phyloP scores from a whole-genome alignment of 164 flowering plant genomes.

The Stephania japonica region DNA sequence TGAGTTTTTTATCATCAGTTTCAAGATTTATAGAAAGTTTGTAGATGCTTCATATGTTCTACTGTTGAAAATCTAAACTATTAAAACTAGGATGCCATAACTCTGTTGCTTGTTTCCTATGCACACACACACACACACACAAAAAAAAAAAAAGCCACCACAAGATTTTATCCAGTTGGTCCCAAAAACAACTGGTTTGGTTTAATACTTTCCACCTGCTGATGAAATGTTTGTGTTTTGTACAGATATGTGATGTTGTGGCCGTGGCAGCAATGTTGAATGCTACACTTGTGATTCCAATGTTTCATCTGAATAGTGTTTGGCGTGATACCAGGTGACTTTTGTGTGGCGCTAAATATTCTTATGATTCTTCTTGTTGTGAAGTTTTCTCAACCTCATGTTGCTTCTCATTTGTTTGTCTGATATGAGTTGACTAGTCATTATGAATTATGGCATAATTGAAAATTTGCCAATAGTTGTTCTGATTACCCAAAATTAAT shows the following conservation, averaged over 20 bases:
- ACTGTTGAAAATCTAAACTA: background rate
- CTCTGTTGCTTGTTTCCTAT: background rate
- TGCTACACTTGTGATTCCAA: constrained; percentile 78
- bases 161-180: background rate
- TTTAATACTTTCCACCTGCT: background rate
- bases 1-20: background rate
- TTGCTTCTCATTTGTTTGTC: background rate
- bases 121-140: background rate
- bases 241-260: constrained; percentile 81
- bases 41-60: background rate
- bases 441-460: background rate
- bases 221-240: constrained; percentile 5
- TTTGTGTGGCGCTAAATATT: background rate
- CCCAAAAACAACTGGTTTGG: background rate
- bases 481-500: background rate
- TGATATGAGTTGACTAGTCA: background rate
- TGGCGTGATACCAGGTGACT: constrained; percentile 80
- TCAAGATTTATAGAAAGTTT: background rate
- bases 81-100: background rate
- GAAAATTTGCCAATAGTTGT: background rate
- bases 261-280: constrained; percentile 76
- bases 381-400: background rate
- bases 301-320: constrained; percentile 72
- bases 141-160: background rate
- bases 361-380: background rate